These are phyloP conservation scores for Pelargonium cotyledonis DNA, from an alignment of 441 rosid genomes.

Conservation along the genomic window DNA sequence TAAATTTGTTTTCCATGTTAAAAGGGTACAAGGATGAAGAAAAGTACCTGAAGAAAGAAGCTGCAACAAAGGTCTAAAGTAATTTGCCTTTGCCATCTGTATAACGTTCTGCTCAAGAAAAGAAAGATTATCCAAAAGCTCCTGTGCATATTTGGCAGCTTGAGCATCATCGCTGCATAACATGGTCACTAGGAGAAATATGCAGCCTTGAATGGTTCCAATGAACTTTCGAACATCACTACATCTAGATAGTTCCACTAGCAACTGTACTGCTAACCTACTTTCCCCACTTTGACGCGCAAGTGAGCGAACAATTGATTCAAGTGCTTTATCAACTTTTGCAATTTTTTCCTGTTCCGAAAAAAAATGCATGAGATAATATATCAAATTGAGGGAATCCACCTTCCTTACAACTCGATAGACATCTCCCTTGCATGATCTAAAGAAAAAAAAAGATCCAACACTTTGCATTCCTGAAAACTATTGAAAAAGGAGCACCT, in stretches of 20 bases:
- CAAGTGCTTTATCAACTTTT: slow-evolving; percentile 21
- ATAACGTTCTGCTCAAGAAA: slow-evolving; percentile 28
- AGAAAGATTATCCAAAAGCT: slow-evolving; percentile 32
- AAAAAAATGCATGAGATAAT: not conserved
- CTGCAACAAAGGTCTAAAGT: slow-evolving; percentile 30
- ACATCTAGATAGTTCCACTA: slow-evolving; percentile 28
- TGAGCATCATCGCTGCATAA: slow-evolving; percentile 23
- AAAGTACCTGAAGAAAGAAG: slow-evolving; percentile 33
- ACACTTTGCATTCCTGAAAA: slow-evolving; percentile 2
- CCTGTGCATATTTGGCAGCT: slow-evolving; percentile 24
- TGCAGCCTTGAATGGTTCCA: slow-evolving; percentile 32
- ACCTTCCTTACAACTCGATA: not conserved
- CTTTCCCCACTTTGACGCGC: slow-evolving; percentile 33
- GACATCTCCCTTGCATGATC: not conserved
- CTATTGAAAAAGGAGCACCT: not conserved
- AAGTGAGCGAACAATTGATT: slow-evolving; percentile 29
- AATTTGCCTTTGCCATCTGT: slow-evolving; percentile 39
- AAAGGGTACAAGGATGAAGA: not conserved
- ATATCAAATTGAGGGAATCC: not conserved
- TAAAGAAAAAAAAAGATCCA: slow-evolving; percentile 4
- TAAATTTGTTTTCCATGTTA: not conserved
- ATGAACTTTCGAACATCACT: slow-evolving; percentile 21
- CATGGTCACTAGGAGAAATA: slow-evolving; percentile 29
- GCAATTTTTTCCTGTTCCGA: slow-evolving; percentile 29
- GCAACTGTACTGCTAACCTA: slow-evolving; percentile 30